Percentiles rank a stretch among this genome's conserved stretches.
Conservation (phyloP, 2,329 filamentous ascomycete genomes). For the Fusarium keratoplasticum region DNA sequence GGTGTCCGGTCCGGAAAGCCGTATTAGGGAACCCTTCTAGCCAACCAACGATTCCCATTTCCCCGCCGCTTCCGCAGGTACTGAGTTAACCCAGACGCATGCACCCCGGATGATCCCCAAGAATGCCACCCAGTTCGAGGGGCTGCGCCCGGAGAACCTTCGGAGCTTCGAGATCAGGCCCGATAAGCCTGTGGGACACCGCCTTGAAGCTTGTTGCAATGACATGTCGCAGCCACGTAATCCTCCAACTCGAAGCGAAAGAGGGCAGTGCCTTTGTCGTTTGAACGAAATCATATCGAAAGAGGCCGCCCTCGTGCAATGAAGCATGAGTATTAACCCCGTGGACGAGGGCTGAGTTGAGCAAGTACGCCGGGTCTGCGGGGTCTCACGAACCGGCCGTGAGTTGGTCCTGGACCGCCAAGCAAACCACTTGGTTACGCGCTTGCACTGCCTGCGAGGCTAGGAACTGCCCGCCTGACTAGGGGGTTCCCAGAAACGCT, state of each 20-base stretch:
- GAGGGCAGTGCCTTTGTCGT: neutral
- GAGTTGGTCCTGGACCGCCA: neutral
- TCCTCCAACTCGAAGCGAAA: neutral
- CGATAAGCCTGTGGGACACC: neutral
- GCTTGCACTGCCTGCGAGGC: neutral
- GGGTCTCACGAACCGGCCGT: neutral
- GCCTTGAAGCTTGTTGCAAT: neutral
- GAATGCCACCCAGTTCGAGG: constrained; percentile 6
- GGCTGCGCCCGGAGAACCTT: neutral
- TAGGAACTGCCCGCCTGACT: neutral
- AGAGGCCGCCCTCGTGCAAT: neutral
- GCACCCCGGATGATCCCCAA: constrained; percentile 28
- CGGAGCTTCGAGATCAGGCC: constrained; percentile 12
- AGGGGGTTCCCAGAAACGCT: constrained; percentile 65
- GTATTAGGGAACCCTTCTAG: constrained; percentile 10
- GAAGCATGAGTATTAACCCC: neutral
- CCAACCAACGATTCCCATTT: constrained; percentile 31
- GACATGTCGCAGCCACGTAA: neutral
- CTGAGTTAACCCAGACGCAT: constrained; percentile 7
- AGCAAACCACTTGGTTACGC: neutral
- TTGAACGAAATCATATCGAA: neutral
- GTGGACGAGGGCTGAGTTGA: neutral
- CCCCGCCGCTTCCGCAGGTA: constrained; percentile 2
- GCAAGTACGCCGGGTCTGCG: neutral
- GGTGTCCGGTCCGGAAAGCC: constrained; percentile 37